A percentile compares a stretch with the other conserved stretches of the same genome.
These are phyloP conservation scores for Schizonepeta tenuifolia DNA, from an alignment of 257 asterid species.

Conservation along the genomic window DNA sequence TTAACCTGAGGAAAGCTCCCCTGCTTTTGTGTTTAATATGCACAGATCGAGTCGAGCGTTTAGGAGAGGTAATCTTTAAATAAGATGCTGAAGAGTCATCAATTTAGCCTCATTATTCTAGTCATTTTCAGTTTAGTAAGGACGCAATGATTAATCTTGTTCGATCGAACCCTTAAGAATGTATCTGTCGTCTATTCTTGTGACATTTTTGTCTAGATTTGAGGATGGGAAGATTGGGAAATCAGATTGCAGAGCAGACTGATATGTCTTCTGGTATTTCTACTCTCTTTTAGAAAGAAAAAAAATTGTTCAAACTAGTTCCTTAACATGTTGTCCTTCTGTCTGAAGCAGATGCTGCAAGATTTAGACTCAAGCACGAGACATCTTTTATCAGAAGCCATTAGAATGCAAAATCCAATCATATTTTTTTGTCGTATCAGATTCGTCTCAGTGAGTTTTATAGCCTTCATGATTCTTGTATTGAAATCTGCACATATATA, in stretches of 20 bases:
- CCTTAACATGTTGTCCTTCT: conserved; percentile 1
- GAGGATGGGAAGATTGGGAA: conserved; percentile 97
- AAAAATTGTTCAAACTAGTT: too few relatives aligned
- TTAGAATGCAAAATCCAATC: conserved; percentile 60
- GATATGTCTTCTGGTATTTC: conserved; percentile 51
- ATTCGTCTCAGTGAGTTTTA: conserved; percentile 74
- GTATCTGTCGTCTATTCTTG: background rate
- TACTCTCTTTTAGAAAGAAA: background rate
- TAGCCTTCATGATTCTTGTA: background rate
- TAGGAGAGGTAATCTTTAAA: too few relatives aligned
- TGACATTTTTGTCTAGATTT: conserved; percentile 55
- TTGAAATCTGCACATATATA: background rate
- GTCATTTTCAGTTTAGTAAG: background rate
- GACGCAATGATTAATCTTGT: background rate
- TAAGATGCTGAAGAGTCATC: too few relatives aligned
- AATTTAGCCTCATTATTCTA: background rate
- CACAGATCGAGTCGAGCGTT: too few relatives aligned
- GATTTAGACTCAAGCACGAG: conserved; percentile 91
- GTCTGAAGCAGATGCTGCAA: conserved; percentile 61
- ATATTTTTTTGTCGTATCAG: conserved; percentile 84
- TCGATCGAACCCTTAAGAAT: background rate
- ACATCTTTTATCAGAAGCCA: conserved; percentile 90
- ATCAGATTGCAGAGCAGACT: conserved; percentile 40
- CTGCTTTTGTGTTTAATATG: too few relatives aligned
- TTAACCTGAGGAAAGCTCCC: too few relatives aligned